phyloP scores from a whole-genome alignment of 179 eudicot species.

The Beta lomatogona region DNA sequence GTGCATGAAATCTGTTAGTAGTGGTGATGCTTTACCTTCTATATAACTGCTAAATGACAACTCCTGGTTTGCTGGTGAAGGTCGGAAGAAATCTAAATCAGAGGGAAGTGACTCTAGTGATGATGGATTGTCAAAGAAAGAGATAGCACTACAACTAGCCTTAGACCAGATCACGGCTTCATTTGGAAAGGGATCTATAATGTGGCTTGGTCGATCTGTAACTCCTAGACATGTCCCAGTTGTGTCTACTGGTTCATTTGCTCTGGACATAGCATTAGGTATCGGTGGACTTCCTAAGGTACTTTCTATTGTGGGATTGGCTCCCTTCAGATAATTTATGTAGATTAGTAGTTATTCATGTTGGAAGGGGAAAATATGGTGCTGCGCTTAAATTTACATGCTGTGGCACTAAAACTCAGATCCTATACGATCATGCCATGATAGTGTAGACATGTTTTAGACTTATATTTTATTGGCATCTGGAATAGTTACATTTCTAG shows the following conservation, averaged over 20 bases:
- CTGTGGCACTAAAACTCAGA: no score
- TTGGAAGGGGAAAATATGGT: background rate
- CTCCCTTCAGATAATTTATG: background rate
- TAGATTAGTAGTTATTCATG: background rate
- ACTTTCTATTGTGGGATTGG: constrained; percentile 22
- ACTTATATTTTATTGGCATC: background rate
- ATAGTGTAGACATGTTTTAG: background rate
- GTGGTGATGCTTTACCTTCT: constrained; percentile 9
- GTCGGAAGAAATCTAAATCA: constrained; percentile 68
- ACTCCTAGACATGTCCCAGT: constrained; percentile 70
- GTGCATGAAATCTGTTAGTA: no score
- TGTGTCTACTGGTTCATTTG: constrained; percentile 88
- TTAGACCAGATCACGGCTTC: constrained; percentile 81
- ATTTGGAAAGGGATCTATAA: constrained; percentile 92
- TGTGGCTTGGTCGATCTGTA: constrained; percentile 90
- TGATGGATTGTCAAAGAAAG: constrained; percentile 79
- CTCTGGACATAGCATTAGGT: constrained; percentile 87
- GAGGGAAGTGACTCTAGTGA: constrained; percentile 82
- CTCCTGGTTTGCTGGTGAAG: constrained; percentile 37
- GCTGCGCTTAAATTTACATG: background rate
- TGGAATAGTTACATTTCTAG: background rate
- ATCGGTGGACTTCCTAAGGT: constrained; percentile 97
- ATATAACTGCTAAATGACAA: constrained; percentile 2
- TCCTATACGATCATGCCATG: background rate
- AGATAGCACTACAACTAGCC: constrained; percentile 78